Evolutionary conservation across 106 monocot species (phyloP).

Genomic region (Narthecium ossifragum): DNA sequence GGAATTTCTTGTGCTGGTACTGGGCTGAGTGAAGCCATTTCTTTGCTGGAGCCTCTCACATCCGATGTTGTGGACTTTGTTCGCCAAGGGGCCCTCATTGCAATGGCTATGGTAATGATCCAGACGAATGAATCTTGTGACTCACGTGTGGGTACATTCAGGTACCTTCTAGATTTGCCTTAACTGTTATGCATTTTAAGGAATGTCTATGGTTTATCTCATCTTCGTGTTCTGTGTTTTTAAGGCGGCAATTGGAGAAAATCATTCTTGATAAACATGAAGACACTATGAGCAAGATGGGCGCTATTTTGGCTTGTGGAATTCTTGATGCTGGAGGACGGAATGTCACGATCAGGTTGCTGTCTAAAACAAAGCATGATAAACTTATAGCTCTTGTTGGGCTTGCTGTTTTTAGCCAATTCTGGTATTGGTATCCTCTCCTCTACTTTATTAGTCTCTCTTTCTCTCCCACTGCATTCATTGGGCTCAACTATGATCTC

Average conservation of each 20-base stretch:
- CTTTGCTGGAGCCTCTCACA: constrained; percentile 92
- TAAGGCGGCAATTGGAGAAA: constrained; percentile 88
- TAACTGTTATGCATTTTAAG: too few species aligned
- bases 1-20: constrained; percentile 98
- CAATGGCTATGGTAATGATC: constrained; percentile 99
- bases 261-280: constrained; percentile 98
- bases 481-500: constrained; percentile 92
- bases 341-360: constrained; percentile 87
- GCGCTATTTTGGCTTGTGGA: constrained; percentile 94
- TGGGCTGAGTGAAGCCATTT: constrained; percentile 87
- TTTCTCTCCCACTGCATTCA: constrained; percentile 90
- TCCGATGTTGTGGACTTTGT: constrained; percentile 99
- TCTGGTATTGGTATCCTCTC: constrained; percentile 99
- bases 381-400: constrained; percentile 91
- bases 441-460: constrained; percentile 90
- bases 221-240: neutral
- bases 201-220: too few species aligned
- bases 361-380: constrained; percentile 90
- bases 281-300: constrained; percentile 99
- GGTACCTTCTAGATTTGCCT: constrained; percentile 27
- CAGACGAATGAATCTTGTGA: constrained; percentile 94
- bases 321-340: constrained; percentile 99
- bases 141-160: constrained; percentile 87
- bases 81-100: constrained; percentile 95
- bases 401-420: constrained; percentile 97